A percentile compares a stretch with the other conserved stretches of the same genome.
phyloP scores from a whole-genome alignment of 345 rosid genomes.

The Rhodamnia rubescens region DNA sequence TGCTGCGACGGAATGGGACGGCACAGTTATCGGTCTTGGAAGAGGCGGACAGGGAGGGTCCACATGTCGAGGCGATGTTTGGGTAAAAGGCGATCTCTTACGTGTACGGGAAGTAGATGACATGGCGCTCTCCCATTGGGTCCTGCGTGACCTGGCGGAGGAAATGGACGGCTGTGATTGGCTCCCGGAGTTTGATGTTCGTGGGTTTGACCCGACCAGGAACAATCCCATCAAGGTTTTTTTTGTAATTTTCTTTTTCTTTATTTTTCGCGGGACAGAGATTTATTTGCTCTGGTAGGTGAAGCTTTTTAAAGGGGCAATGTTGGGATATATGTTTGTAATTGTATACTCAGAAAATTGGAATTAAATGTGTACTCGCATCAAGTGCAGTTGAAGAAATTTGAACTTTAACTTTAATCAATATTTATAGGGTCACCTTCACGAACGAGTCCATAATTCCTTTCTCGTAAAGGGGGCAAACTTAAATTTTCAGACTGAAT shows the following conservation, averaged over 20 bases:
- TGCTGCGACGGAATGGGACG: not conserved
- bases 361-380: not conserved
- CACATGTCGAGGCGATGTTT: slow-evolving; percentile 29
- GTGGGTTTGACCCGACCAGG: slow-evolving; percentile 4
- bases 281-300: not conserved
- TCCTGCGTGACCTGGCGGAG: not conserved
- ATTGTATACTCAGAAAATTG: not conserved
- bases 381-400: not conserved
- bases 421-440: not conserved
- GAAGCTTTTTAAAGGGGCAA: not conserved
- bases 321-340: not conserved
- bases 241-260: not conserved
- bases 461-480: not conserved
- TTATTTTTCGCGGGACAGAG: not conserved
- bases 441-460: not conserved
- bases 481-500: not conserved
- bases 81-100: slow-evolving; percentile 26
- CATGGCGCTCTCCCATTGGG: slow-evolving; percentile 25
- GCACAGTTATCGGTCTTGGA: slow-evolving; percentile 16
- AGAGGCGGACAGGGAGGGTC: slow-evolving; percentile 47
- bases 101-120: slow-evolving; percentile 25
- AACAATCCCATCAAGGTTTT: slow-evolving; percentile 28
- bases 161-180: slow-evolving; percentile 4
- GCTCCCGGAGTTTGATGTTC: not conserved
- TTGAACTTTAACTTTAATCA: not conserved